phyloP scores from a whole-genome alignment of 805 yeast species.

The Kluyveromyces lactis region DNA sequence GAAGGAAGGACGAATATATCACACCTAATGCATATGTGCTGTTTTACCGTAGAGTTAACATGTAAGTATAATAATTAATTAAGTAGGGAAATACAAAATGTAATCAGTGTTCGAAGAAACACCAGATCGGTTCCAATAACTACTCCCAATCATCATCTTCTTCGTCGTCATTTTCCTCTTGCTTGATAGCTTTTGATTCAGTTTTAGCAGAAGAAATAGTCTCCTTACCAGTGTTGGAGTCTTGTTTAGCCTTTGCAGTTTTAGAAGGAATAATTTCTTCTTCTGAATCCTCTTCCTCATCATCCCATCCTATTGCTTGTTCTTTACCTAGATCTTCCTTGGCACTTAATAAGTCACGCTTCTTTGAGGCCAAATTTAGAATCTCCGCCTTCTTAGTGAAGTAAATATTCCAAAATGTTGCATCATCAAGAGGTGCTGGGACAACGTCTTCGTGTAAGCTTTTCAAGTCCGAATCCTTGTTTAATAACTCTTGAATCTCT shows the following conservation, averaged over 20 bases:
- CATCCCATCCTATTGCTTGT: conserved; percentile 1
- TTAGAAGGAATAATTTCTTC: conserved; percentile 4
- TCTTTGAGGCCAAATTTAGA: conserved; percentile 51
- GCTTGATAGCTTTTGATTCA: conserved; percentile 6
- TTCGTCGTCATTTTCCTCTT: conserved; percentile 26
- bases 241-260: not conserved
- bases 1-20: conserved; percentile 44
- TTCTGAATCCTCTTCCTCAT: conserved; percentile 1
- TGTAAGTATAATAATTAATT: not conserved
- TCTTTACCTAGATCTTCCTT: conserved; percentile 10
- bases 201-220: conserved; percentile 4
- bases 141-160: conserved; percentile 61
- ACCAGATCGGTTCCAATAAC: too few species aligned
- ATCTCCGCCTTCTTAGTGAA: conserved; percentile 46
- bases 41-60: conserved; percentile 48
- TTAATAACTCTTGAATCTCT: conserved; percentile 41
- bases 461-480: conserved; percentile 42
- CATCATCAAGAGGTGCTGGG: conserved; percentile 51
- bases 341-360: conserved; percentile 51
- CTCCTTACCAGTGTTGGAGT: not conserved
- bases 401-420: conserved; percentile 70
- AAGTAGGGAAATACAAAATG: not conserved
- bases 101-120: too few species aligned
- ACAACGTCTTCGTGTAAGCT: conserved; percentile 55
- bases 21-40: conserved; percentile 76